A percentile compares a stretch with the other conserved stretches of the same genome.
Conservation (phyloP, 2,329 filamentous ascomycete genomes). For the Alternaria incomplexa region DNA sequence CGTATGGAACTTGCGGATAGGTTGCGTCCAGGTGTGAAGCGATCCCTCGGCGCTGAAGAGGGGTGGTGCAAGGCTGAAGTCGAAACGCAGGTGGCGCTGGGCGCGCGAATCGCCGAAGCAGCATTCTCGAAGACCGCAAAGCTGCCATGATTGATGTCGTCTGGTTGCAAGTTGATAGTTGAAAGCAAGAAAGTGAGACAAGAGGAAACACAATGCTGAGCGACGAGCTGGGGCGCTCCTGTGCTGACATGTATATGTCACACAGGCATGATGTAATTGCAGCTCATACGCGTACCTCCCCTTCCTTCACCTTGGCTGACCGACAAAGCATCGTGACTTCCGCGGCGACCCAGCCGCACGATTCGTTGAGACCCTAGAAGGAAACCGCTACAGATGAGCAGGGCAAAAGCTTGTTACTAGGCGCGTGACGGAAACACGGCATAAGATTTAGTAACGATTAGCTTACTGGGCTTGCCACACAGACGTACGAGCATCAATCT, state of each 20-base stretch:
- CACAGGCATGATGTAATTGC: constrained; percentile 13
- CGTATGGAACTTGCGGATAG: constrained; percentile 23
- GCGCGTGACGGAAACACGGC: background rate
- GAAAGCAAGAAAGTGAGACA: background rate
- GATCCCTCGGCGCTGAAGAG: constrained; percentile 12
- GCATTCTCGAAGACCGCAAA: constrained; percentile 9
- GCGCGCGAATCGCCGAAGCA: constrained; percentile 11
- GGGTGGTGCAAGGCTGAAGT: constrained; percentile 1
- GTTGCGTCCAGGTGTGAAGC: constrained; percentile 16
- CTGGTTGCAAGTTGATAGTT: background rate
- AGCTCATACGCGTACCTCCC: constrained; percentile 5
- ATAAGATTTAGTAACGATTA: background rate
- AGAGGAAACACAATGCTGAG: background rate
- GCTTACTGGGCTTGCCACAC: background rate
- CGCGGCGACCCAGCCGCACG: background rate
- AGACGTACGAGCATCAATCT: background rate
- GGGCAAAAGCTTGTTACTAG: background rate
- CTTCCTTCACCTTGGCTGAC: constrained; percentile 7
- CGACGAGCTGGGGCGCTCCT: background rate
- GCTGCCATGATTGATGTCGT: constrained; percentile 11
- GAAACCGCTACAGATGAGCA: background rate
- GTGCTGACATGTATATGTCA: background rate
- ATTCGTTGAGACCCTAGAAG: background rate
- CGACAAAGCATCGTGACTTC: constrained; percentile 11
- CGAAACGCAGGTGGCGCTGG: constrained; percentile 6